Conservation (phyloP, 2,329 filamentous ascomycete genomes). For the Paraphaeosphaeria sporulosa region DNA sequence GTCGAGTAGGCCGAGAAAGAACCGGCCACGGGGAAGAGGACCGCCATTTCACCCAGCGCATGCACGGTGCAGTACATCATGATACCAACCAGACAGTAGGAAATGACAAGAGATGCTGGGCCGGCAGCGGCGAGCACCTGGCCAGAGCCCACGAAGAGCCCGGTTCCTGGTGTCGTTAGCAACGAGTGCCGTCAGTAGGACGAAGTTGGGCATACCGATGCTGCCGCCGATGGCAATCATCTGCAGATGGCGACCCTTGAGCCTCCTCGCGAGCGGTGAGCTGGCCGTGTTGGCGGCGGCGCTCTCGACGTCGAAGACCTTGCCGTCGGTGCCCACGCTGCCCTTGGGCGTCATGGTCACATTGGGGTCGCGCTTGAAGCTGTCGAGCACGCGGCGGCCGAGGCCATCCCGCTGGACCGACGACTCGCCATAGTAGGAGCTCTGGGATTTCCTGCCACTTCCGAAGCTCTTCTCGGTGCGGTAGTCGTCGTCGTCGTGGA, state of each 20-base stretch:
- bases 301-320: slow-evolving; percentile 68
- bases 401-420: slow-evolving; percentile 41
- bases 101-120: slow-evolving; percentile 46
- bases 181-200: slow-evolving; percentile 6
- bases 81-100: slow-evolving; percentile 70
- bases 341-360: slow-evolving; percentile 57
- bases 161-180: slow-evolving; percentile 52
- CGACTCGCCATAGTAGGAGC: slow-evolving; percentile 50
- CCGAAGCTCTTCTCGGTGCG: slow-evolving; percentile 50
- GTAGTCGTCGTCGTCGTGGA: slow-evolving; percentile 44
- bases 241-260: slow-evolving; percentile 72
- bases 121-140: slow-evolving; percentile 49
- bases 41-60: slow-evolving; percentile 88
- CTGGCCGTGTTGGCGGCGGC: slow-evolving; percentile 71
- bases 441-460: slow-evolving; percentile 36
- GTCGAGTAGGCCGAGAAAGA: slow-evolving; percentile 94
- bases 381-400: slow-evolving; percentile 53
- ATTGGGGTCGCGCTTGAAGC: slow-evolving; percentile 50
- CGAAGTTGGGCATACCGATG: slow-evolving; percentile 59
- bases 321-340: slow-evolving; percentile 60
- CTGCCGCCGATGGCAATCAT: slow-evolving; percentile 98
- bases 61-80: slow-evolving; percentile 95
- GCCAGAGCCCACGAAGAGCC: slow-evolving; percentile 82
- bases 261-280: slow-evolving; percentile 73
- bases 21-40: slow-evolving; percentile 87